Evolutionary conservation across 2,329 filamentous ascomycete genomes (phyloP).

Genomic region (Beauveria scarabaeidicola): DNA sequence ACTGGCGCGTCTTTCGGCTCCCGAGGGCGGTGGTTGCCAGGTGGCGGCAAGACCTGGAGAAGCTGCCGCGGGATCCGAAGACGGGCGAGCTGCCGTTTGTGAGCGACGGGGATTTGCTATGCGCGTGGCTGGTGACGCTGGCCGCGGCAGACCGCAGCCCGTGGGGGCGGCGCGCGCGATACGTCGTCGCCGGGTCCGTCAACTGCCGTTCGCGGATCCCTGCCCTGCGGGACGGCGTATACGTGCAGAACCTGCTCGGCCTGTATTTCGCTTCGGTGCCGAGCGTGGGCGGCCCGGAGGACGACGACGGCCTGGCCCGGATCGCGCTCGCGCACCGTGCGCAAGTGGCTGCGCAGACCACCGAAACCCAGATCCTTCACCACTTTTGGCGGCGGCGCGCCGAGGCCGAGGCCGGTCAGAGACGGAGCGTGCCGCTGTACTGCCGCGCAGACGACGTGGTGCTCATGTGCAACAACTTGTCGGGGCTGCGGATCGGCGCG

Average conservation of each 20-base stretch:
- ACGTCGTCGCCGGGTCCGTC: conserved; percentile 16
- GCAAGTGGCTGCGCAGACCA: neutral
- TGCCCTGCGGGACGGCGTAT: neutral
- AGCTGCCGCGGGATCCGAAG: conserved; percentile 18
- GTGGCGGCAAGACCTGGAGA: neutral
- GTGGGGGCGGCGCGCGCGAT: conserved; percentile 11
- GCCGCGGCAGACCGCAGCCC: conserved; percentile 4
- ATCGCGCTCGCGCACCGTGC: neutral
- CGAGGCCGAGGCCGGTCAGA: neutral
- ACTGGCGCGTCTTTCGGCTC: neutral
- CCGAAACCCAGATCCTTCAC: neutral
- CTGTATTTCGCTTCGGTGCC: neutral
- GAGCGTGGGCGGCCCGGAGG: neutral
- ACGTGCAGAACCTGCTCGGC: neutral
- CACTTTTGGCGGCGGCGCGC: neutral
- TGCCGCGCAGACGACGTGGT: neutral
- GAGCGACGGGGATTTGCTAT: conserved; percentile 35
- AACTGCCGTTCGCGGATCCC: conserved; percentile 13
- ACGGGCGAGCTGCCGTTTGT: conserved; percentile 25
- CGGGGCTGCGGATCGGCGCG: neutral
- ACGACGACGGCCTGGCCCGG: neutral
- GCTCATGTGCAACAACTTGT: conserved; percentile 2
- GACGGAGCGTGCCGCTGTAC: neutral
- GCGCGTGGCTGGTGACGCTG: conserved; percentile 27
- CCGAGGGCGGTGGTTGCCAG: neutral